Base-by-base conservation (phyloP, 805 yeast species). In the Lipomyces spencermartinsiae region DNA sequence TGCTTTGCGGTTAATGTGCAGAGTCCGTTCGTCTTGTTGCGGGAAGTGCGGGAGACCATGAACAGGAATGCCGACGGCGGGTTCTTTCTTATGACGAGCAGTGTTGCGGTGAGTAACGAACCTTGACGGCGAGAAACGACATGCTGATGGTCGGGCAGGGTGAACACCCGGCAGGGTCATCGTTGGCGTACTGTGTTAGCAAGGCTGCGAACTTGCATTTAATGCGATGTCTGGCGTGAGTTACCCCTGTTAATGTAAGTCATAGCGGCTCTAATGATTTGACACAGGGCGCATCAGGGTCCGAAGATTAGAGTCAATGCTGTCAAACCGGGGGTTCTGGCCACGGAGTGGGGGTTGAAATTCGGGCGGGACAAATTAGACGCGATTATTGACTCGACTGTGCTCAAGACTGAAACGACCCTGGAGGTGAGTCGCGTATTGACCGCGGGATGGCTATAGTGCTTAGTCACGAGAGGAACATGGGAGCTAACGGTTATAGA, bases 111-210 rank as follows among this genome's bases (percentile, higher is more conserved):
- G 56, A 25, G 46, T 37, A 29, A 5, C 29, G 29, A 25, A 25
- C 29, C 60, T 43, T 35, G 0, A 14, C 1, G 19, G 58, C 14
- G 39, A 35, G 43, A 37, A 12, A 6, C 43, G 29, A 25, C 29
- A 25, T 25, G 34, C 12, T 29, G 33, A 56, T 19, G 35, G 14
- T 16, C n/a, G 33, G 9, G 25, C 43, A 35, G 49, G 80, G 80
- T 2, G 65, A 69, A 35, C 64, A 59, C 71, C 61, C 74, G 9
- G 51, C 69, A 10, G 78, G 79, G 2, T 71, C 76, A 7, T 76
- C 80, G 61, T 73, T 80, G 59, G 81, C 83, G 10, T 80, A 80
- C 70, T 76, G 80, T 7, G 81, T 78, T 10, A 63, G 76, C 60
- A 77, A 77, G 68, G 77, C 79, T 1, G 79, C 74, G 6, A 64